Conservation (phyloP, 2,329 filamentous ascomycete genomes). For the Diplodia corticola region DNA sequence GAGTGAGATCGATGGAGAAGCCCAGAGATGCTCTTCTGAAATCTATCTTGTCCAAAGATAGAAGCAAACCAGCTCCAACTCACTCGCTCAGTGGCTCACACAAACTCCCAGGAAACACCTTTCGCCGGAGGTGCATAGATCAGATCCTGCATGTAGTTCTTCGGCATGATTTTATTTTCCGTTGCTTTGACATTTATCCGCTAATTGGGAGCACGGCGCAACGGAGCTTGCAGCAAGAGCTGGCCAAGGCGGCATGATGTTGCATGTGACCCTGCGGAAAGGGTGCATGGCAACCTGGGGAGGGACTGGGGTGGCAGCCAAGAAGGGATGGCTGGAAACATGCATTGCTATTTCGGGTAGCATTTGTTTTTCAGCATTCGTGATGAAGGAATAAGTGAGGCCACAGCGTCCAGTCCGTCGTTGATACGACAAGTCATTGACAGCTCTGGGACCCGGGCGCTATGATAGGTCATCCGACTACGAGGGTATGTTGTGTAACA, state of each 20-base stretch:
- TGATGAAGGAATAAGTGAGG: neutral
- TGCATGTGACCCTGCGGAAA: neutral
- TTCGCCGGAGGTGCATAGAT: neutral
- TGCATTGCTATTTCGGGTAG: neutral
- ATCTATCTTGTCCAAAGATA: neutral
- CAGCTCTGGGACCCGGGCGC: neutral
- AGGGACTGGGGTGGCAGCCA: neutral
- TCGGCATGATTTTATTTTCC: neutral
- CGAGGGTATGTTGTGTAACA: neutral
- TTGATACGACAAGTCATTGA: neutral
- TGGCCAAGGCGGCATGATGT: neutral
- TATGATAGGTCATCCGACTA: neutral
- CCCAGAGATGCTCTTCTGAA: neutral
- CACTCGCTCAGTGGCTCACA: neutral
- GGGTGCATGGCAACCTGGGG: neutral
- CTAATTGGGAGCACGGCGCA: neutral
- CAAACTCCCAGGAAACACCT: neutral
- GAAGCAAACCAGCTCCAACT: neutral
- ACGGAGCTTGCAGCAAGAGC: neutral
- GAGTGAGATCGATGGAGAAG: neutral
- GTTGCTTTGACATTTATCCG: neutral
- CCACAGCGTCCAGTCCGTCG: neutral
- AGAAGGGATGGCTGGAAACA: neutral
- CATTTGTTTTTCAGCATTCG: neutral
- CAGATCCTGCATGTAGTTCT: neutral